phyloP scores from a whole-genome alignment of 352 stramenopile species.

The Phytophthora vignae region DNA sequence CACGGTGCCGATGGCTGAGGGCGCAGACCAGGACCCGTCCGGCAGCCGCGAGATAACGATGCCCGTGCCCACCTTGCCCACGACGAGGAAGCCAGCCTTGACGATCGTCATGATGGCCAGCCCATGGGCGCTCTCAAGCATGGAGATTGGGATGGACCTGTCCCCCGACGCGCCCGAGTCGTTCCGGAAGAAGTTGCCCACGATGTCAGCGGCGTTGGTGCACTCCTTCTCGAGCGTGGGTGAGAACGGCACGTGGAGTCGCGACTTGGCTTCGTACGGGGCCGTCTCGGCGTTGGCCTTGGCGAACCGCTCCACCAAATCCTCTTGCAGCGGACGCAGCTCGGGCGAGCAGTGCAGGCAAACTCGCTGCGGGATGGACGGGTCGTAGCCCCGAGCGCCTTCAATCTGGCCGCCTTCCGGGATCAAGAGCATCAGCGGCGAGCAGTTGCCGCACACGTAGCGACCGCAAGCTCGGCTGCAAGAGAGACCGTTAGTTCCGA shows the following conservation, averaged over 20 bases:
- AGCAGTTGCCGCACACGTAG: constrained; percentile 68
- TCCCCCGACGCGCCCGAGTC: constrained; percentile 56
- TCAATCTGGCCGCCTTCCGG: constrained; percentile 56
- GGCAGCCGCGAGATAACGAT: constrained; percentile 83
- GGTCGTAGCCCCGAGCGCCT: constrained; percentile 59
- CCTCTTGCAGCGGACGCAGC: constrained; percentile 55
- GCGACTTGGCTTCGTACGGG: constrained; percentile 47
- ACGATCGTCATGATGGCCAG: constrained; percentile 66
- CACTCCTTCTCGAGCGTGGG: constrained; percentile 65
- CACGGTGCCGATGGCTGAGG: constrained; percentile 88
- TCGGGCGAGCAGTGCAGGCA: constrained; percentile 62
- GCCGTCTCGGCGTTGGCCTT: constrained; percentile 52
- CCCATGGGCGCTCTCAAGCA: constrained; percentile 62
- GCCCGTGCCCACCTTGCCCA: constrained; percentile 69
- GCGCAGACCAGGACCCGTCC: constrained; percentile 86
- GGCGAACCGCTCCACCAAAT: constrained; percentile 55
- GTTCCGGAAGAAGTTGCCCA: constrained; percentile 74
- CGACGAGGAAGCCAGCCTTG: constrained; percentile 64
- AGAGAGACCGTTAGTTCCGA: background rate
- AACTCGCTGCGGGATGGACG: constrained; percentile 61
- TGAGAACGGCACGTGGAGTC: constrained; percentile 65
- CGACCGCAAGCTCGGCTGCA: constrained; percentile 60
- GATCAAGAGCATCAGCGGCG: constrained; percentile 63
- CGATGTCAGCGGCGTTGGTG: constrained; percentile 67
- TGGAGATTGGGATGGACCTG: constrained; percentile 52